phyloP scores from a whole-genome alignment of 2,329 filamentous ascomycete species.

The Hypomyces rosellus region DNA sequence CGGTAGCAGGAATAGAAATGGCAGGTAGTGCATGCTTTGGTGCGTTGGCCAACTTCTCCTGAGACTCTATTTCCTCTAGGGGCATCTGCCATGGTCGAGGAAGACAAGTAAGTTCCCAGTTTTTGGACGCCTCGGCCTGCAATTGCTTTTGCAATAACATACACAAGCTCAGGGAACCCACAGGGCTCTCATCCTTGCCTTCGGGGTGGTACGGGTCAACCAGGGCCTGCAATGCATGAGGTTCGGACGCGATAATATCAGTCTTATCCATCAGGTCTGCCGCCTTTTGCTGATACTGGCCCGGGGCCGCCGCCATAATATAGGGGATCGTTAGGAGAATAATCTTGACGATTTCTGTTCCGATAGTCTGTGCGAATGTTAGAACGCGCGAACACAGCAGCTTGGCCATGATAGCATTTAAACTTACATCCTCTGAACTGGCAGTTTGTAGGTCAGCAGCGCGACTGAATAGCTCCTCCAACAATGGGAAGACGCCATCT shows the following conservation, averaged over 20 bases:
- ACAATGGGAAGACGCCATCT: slow-evolving; percentile 75
- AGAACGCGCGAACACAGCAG: background rate
- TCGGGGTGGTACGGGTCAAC: slow-evolving; percentile 78
- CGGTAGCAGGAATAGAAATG: slow-evolving; percentile 67
- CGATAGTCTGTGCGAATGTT: slow-evolving; percentile 45
- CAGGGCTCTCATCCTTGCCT: slow-evolving; percentile 55
- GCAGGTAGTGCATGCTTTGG: slow-evolving; percentile 73
- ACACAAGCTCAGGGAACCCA: slow-evolving; percentile 63
- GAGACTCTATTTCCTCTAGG: slow-evolving; percentile 52
- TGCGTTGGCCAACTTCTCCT: slow-evolving; percentile 51
- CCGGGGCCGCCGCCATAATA: slow-evolving; percentile 66
- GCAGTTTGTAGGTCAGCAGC: slow-evolving; percentile 92
- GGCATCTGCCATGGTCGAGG: slow-evolving; percentile 64
- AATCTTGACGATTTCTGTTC: slow-evolving; percentile 89
- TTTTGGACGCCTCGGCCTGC: slow-evolving; percentile 64
- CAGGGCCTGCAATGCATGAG: slow-evolving; percentile 74
- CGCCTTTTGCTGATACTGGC: slow-evolving; percentile 66
- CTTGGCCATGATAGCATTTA: background rate
- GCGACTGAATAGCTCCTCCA: slow-evolving; percentile 84
- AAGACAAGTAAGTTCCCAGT: slow-evolving; percentile 67
- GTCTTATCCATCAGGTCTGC: slow-evolving; percentile 83
- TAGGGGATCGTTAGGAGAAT: slow-evolving; percentile 94
- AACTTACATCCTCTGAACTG: slow-evolving; percentile 81
- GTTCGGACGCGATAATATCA: slow-evolving; percentile 85
- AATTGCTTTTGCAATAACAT: slow-evolving; percentile 81